These are phyloP conservation scores for Fusarium mundagurra DNA, from an alignment of 2,329 filamentous ascomycete species.

Conservation along the genomic window DNA sequence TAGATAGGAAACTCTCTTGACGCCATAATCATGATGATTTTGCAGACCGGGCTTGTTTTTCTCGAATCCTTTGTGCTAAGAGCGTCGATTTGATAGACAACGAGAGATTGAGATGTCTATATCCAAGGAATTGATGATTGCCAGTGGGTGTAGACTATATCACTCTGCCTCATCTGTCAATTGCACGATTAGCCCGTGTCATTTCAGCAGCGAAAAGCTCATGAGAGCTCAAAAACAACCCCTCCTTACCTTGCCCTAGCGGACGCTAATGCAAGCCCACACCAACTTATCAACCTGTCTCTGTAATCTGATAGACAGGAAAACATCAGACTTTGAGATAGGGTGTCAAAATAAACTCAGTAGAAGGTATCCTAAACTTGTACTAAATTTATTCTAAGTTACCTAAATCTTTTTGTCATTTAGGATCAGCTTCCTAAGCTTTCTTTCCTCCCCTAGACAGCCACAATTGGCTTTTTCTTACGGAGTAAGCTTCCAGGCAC, in stretches of 20 bases:
- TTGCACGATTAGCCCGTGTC: not conserved
- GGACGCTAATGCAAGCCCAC: constrained; percentile 29
- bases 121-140: not conserved
- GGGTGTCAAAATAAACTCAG: not conserved
- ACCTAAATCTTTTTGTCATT: not conserved
- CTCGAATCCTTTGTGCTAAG: not conserved
- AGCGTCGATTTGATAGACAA: not conserved
- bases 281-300: not conserved
- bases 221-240: not conserved
- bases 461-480: constrained; percentile 5
- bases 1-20: constrained; percentile 9
- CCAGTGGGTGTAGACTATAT: not conserved
- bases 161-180: not conserved
- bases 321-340: not conserved
- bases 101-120: not conserved
- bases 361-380: not conserved
- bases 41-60: not conserved
- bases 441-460: not conserved
- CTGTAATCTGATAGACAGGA: constrained; percentile 4
- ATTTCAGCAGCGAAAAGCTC: not conserved
- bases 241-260: constrained; percentile 10
- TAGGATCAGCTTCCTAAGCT: not conserved
- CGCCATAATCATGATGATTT: not conserved
- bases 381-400: not conserved
- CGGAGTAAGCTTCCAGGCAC: not conserved